Base-by-base conservation (phyloP, 108 stramenopile species). In the Asterionellopsis glacialis region DNA sequence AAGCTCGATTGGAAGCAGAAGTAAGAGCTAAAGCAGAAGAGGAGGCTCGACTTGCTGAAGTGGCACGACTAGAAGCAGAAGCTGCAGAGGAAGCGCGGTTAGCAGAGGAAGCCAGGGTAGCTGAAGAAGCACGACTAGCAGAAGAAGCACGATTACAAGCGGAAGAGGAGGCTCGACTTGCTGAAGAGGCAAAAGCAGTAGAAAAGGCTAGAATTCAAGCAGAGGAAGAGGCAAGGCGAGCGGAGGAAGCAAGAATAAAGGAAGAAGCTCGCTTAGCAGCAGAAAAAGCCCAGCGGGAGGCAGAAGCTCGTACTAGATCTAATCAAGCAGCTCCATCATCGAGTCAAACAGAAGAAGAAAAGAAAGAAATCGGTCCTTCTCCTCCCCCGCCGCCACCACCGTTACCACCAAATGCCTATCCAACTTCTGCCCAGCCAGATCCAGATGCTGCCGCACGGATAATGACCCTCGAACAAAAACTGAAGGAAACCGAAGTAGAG, bases 191-290 rank as follows among this genome's bases (percentile, higher is more conserved):
- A 21, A 2, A 9, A 21, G 18, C 45, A 1, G 18, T 7, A 47
- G 18, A 21, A 47, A 9, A 19, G 45, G 18, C 45, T 19, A 1
- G 16, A 16, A 1, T 21, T 47, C 6, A 47, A 4, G 45, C 45
- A 47, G 16, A 64, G 9, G 57, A 53, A 13, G 64, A 73, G 43
- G 70, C 64, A 39, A n/a, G 39, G 13, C 28, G 2, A 19, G 21
- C n/a, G 5, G 21, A 43, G 1, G 45, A 58, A 9, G 39, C 57
- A n/a, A 42, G 4, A n/a, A 33, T 16, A 40, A 33, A 43, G n/a
- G 15, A 15, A 11, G 15, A 40, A 40, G 28, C 21, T 16, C 16
- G 16, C 41, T 4, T 13, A 12, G 13, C 13, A 11, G 42, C 11
- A 11, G 16, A 57, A 11, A 57, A 57, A 38, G 12, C 12, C 56